These are phyloP conservation scores for Yamadazyma scolyti DNA, from an alignment of 805 yeast species.

Conservation along the genomic window DNA sequence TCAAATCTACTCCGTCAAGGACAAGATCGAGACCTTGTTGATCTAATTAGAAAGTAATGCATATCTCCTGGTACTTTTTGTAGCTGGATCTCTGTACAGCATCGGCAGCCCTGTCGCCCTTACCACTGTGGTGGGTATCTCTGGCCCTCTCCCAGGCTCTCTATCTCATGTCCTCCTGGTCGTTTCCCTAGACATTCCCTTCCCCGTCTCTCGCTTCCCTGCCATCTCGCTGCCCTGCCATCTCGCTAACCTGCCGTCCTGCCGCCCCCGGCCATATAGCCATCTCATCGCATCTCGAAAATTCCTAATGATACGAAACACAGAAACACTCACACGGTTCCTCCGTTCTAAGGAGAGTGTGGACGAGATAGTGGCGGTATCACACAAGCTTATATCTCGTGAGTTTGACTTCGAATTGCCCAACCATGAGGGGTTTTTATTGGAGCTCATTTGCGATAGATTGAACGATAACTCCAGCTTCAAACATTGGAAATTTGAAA, in stretches of 20 bases:
- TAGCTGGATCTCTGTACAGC: no score
- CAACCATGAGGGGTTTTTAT: conserved; percentile 48
- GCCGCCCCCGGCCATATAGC: no score
- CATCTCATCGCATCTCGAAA: no score
- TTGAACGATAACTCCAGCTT: conserved; percentile 46
- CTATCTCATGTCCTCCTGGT: no score
- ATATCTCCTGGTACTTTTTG: no score
- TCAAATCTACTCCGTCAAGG: conserved; percentile 97
- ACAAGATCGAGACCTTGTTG: conserved; percentile 96
- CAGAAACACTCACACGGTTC: conserved; percentile 52
- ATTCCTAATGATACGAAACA: conserved; percentile 18
- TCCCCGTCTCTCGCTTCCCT: no score
- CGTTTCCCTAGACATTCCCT: no score
- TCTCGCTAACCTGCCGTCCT: no score
- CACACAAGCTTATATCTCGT: conserved; percentile 28
- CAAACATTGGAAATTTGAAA: conserved; percentile 38
- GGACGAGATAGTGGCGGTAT: conserved; percentile 34
- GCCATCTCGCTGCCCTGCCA: no score
- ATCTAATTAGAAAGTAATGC: conserved; percentile 36
- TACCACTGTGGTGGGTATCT: no score
- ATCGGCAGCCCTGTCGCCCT: no score
- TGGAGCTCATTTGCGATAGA: conserved; percentile 60
- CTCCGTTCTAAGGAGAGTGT: conserved; percentile 52
- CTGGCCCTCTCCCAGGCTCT: no score
- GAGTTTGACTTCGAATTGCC: conserved; percentile 47